A percentile compares a stretch with the other conserved stretches of the same genome.
phyloP scores from a whole-genome alignment of 768 basidiomycete species.

The Hygrocybe coccinea region DNA sequence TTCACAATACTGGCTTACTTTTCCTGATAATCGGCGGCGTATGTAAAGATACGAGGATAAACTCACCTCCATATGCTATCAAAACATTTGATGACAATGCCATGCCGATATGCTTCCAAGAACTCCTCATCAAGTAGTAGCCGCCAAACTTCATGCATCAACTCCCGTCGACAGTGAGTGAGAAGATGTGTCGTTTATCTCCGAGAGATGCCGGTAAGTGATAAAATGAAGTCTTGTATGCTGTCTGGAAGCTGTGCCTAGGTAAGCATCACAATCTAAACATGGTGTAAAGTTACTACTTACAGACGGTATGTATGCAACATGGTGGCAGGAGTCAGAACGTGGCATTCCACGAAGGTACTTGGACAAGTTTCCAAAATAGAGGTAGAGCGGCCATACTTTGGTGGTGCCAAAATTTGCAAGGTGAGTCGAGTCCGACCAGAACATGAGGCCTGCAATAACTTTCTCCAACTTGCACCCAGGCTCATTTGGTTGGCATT shows the following conservation, averaged over 20 bases:
- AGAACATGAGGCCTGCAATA: constrained; percentile 26
- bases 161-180: constrained; percentile 5
- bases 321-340: constrained; percentile 25
- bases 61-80: constrained; percentile 15
- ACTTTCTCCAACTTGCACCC: constrained; percentile 18
- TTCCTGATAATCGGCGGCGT: constrained; percentile 27
- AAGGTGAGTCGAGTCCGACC: constrained; percentile 30
- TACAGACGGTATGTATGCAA: constrained; percentile 40
- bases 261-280: neutral
- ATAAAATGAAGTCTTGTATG: constrained; percentile 4
- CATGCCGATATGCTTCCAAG: constrained; percentile 4
- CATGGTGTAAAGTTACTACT: constrained; percentile 4
- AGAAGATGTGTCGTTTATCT: neutral
- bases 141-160: constrained; percentile 4
- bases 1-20: constrained; percentile 2
- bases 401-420: constrained; percentile 34
- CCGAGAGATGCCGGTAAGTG: neutral
- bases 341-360: constrained; percentile 30
- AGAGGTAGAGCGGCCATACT: constrained; percentile 41
- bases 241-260: constrained; percentile 6
- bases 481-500: constrained; percentile 11
- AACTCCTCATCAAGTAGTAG: constrained; percentile 3
- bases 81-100: constrained; percentile 2
- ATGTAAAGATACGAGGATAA: constrained; percentile 20
- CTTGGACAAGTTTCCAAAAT: constrained; percentile 40